Evolutionary conservation across 2,329 filamentous ascomycete species (phyloP).

Genomic region (Penicillium hesseltinei): DNA sequence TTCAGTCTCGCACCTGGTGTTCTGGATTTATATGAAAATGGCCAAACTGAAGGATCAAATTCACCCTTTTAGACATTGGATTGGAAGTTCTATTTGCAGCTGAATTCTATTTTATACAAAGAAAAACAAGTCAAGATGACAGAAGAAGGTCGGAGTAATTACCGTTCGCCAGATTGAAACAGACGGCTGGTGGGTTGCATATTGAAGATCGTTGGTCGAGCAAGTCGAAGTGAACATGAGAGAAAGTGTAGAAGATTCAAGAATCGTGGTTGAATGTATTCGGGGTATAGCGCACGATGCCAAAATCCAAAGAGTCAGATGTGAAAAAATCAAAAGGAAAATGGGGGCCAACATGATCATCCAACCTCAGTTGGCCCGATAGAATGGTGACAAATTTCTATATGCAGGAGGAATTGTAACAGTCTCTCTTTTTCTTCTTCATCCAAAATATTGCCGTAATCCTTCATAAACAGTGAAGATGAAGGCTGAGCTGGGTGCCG

Average conservation of each 20-base stretch:
- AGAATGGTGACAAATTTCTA: constrained; percentile 4
- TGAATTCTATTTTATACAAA: not conserved
- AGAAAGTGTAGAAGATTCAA: not conserved
- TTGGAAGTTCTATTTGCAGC: not conserved
- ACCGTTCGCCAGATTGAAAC: not conserved
- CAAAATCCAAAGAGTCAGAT: constrained; percentile 1
- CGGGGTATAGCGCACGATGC: constrained; percentile 11
- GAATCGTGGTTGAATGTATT: constrained; percentile 1
- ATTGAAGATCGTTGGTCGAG: not conserved
- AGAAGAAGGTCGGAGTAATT: not conserved
- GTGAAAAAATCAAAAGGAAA: not conserved
- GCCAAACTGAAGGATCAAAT: not conserved
- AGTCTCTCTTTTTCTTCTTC: constrained; percentile 3
- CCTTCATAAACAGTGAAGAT: constrained; percentile 96
- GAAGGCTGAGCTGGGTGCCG: constrained; percentile 93
- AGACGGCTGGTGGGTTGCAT: not conserved
- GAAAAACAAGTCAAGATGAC: not conserved
- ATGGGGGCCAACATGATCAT: not conserved
- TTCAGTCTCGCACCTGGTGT: not conserved
- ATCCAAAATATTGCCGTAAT: constrained; percentile 66
- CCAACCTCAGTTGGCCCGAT: not conserved
- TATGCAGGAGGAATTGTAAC: constrained; percentile 6
- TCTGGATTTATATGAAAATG: not conserved
- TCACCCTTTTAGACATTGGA: not conserved
- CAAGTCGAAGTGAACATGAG: not conserved